Base-by-base conservation (phyloP, 2,329 filamentous ascomycete species). In the Monilinia vaccinii-corymbosi region DNA sequence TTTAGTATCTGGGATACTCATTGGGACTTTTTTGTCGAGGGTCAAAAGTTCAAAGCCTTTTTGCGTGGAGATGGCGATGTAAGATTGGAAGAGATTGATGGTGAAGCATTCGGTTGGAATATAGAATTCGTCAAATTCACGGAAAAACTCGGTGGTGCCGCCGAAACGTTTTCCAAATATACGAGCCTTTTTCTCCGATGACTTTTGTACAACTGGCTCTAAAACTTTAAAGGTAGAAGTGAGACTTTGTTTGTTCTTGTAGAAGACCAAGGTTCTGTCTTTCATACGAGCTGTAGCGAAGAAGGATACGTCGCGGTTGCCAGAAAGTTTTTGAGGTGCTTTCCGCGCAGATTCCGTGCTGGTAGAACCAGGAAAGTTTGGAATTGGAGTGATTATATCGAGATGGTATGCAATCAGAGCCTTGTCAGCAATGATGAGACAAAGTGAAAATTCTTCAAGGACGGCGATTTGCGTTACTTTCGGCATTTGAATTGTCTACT, bases 61-160 rank as follows among this genome's bases (percentile, higher is more conserved):
- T 45, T 90, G 83, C 0, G 93, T 97, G 23, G 90, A 87, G 51
- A 99, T 91, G 11, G 94, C 91, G 57, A 99, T 88, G 63, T 91
- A 95, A 0, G 88, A 91, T 72, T 97, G 91, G 82, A 97, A 99
- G 56, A 99, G 83, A 73, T 97, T 97, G 71, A 99, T 88, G 51
- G 89, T 91, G 73, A 88, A 96, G 73, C 91, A 97, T 72, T 99
- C 95, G 2, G 89, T 87, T 0, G 94, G 94, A 67, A 99, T 92
- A 75, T 97, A 99, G 75, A 99, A 99, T 67, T 97, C 94, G 76
- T 99, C 94, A 72, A 92, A 99, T 71, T 99, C 94, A 64, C 94
- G 88, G 84, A 97, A 99, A 68, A 93, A 93, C 68, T 99, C 94
- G 0, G 93, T 97, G 62, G 83, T 85, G 23, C 91, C 91, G 34